phyloP scores from a whole-genome alignment of 768 basidiomycete genomes.

The Russula sp. region DNA sequence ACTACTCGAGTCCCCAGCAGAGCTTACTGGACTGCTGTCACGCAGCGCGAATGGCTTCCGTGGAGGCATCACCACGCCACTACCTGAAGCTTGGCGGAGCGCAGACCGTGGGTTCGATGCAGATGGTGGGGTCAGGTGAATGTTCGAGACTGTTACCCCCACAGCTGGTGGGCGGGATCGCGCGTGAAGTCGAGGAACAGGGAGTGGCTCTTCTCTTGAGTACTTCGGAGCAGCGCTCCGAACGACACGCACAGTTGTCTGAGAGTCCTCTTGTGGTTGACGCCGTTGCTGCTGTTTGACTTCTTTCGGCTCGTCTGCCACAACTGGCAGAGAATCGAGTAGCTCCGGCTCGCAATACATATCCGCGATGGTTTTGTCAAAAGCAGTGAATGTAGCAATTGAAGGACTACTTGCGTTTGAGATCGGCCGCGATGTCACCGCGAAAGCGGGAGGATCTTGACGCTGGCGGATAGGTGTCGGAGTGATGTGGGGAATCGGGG shows the following conservation, averaged over 20 bases:
- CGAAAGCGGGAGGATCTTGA: constrained; percentile 36
- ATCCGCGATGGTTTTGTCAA: constrained; percentile 5
- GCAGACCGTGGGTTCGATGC: constrained; percentile 1
- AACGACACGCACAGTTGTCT: constrained; percentile 21
- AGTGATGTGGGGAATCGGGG: constrained; percentile 33
- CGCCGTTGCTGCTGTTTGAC: constrained; percentile 7
- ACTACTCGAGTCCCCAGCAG: constrained; percentile 81
- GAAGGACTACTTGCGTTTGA: constrained; percentile 31
- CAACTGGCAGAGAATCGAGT: background rate
- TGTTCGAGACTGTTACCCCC: constrained; percentile 20
- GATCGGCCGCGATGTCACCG: constrained; percentile 39
- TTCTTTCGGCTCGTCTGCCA: background rate
- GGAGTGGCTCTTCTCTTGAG: constrained; percentile 18
- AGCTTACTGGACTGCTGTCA: constrained; percentile 75
- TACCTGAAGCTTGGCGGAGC: background rate
- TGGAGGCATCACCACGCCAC: constrained; percentile 26
- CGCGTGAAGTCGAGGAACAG: constrained; percentile 7
- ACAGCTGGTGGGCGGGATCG: constrained; percentile 1
- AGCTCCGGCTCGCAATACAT: background rate
- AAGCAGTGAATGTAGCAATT: constrained; percentile 9
- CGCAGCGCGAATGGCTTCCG: constrained; percentile 56
- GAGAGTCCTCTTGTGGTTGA: constrained; percentile 4
- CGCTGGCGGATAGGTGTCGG: constrained; percentile 38
- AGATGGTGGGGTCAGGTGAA: constrained; percentile 18
- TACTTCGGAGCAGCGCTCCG: constrained; percentile 2